phyloP scores from a whole-genome alignment of 148 eudicot genomes.

The Amaranthus cruentus region DNA sequence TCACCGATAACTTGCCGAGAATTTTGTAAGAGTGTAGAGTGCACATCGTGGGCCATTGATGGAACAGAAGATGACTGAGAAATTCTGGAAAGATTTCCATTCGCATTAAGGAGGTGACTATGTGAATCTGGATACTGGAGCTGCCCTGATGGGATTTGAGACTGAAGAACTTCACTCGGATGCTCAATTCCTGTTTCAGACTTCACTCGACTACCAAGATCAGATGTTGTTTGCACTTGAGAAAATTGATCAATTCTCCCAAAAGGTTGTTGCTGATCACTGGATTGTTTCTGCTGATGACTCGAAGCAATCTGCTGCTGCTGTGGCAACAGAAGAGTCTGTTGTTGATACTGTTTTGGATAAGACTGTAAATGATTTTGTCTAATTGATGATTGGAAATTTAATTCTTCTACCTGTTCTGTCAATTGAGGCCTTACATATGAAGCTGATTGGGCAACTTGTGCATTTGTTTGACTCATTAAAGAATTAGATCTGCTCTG shows the following conservation, averaged over 20 bases:
- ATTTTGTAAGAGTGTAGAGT: constrained; percentile 44
- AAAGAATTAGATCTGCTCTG: constrained; percentile 44
- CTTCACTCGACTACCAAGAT: constrained; percentile 36
- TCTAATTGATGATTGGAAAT: constrained; percentile 41
- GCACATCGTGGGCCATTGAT: constrained; percentile 38
- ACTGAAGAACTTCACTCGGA: constrained; percentile 42
- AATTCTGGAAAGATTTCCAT: constrained; percentile 40
- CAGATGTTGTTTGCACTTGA: constrained; percentile 46
- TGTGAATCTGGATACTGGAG: constrained; percentile 45
- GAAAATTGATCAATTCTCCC: constrained; percentile 42
- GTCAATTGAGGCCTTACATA: constrained; percentile 40
- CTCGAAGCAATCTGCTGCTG: constrained; percentile 46
- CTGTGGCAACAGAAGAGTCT: constrained; percentile 37
- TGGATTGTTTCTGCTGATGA: constrained; percentile 47
- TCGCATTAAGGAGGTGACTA: constrained; percentile 42
- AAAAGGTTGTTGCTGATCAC: constrained; percentile 48
- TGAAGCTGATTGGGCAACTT: constrained; percentile 35
- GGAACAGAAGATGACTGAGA: constrained; percentile 35
- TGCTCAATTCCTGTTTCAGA: constrained; percentile 41
- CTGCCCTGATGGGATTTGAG: constrained; percentile 49
- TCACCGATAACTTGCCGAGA: constrained; percentile 44
- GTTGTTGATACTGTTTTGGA: constrained; percentile 50
- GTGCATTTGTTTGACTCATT: constrained; percentile 42
- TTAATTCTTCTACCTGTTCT: constrained; percentile 47
- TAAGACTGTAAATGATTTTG: constrained; percentile 43